A percentile compares a stretch with the other conserved stretches of the same genome.
Evolutionary conservation across 1,139 yeast genomes (phyloP).

Genomic region (Diutina catenulata): DNA sequence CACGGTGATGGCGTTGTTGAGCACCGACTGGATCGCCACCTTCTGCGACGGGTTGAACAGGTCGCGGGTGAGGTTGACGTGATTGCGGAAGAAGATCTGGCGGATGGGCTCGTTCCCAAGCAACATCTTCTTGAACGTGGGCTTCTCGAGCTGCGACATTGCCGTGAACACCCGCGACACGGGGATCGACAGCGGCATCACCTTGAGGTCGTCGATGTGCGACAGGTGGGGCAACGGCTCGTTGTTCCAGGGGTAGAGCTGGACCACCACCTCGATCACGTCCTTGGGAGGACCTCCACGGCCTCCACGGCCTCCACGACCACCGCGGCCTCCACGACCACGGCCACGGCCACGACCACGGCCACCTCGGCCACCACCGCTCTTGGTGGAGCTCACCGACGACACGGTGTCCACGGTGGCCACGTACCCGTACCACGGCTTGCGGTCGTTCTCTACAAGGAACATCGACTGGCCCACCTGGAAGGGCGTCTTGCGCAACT

Average conservation of each 20-base stretch:
- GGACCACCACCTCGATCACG: slow-evolving; percentile 33
- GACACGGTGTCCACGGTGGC: slow-evolving; percentile 32
- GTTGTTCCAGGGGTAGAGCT: slow-evolving; percentile 46
- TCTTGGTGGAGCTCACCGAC: slow-evolving; percentile 8
- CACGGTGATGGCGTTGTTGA: slow-evolving; percentile 55
- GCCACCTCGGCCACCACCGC: slow-evolving; percentile 10
- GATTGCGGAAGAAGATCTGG: slow-evolving; percentile 46
- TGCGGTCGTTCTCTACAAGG: slow-evolving; percentile 25
- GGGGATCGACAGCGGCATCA: slow-evolving; percentile 54
- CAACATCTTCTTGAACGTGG: slow-evolving; percentile 44
- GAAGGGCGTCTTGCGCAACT: slow-evolving; percentile 36
- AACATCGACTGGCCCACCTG: slow-evolving; percentile 34
- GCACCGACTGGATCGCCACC: slow-evolving; percentile 54
- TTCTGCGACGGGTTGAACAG: slow-evolving; percentile 54
- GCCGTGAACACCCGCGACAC: slow-evolving; percentile 52
- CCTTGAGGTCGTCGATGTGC: slow-evolving; percentile 27
- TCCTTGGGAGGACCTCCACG: slow-evolving; percentile 9
- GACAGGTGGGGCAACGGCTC: slow-evolving; percentile 34
- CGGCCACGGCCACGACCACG: slow-evolving; percentile 7
- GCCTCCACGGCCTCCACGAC: slow-evolving; percentile 8
- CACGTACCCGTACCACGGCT: slow-evolving; percentile 31
- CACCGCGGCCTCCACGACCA: slow-evolving; percentile 9
- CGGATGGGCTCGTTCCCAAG: slow-evolving; percentile 50
- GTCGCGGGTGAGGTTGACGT: slow-evolving; percentile 35
- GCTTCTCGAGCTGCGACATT: slow-evolving; percentile 48